phyloP scores from a whole-genome alignment of 73 alveolate genomes.

The Paramecium octaurelia region DNA sequence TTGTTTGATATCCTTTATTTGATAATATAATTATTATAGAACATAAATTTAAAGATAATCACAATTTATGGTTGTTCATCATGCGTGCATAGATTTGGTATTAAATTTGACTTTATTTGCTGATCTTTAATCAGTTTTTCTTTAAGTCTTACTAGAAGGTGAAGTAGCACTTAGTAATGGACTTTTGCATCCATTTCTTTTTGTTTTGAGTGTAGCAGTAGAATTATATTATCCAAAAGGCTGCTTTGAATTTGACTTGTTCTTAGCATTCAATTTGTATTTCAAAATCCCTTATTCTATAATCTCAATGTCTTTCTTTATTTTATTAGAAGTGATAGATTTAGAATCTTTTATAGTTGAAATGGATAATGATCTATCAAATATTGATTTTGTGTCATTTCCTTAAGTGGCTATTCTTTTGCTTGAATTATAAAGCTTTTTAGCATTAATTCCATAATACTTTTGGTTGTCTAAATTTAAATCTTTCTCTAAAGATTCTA shows the following conservation, averaged over 20 bases:
- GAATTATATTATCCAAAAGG: background rate
- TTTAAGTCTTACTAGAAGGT: background rate
- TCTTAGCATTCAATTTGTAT: background rate
- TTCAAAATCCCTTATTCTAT: background rate
- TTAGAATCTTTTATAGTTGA: background rate
- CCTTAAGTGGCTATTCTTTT: background rate
- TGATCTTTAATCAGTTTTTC: background rate
- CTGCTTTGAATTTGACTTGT: background rate
- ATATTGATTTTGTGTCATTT: background rate
- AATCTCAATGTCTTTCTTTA: background rate
- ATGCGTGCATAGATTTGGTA: background rate
- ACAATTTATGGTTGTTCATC: background rate
- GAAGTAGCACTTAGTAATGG: background rate
- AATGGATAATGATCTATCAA: background rate
- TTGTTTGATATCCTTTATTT: background rate
- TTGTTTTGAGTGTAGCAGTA: background rate
- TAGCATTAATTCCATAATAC: background rate
- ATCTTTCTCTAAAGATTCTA: conserved; percentile 25
- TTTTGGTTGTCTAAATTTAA: background rate
- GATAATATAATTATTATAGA: background rate
- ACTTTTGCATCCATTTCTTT: background rate
- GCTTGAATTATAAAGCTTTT: background rate
- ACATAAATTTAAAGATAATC: background rate
- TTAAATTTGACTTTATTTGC: background rate
- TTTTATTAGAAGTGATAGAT: background rate